Percentiles rank a stretch among this genome's conserved stretches.
phyloP scores from a whole-genome alignment of 2,329 filamentous ascomycete species.

The Elsinoe arachidis region DNA sequence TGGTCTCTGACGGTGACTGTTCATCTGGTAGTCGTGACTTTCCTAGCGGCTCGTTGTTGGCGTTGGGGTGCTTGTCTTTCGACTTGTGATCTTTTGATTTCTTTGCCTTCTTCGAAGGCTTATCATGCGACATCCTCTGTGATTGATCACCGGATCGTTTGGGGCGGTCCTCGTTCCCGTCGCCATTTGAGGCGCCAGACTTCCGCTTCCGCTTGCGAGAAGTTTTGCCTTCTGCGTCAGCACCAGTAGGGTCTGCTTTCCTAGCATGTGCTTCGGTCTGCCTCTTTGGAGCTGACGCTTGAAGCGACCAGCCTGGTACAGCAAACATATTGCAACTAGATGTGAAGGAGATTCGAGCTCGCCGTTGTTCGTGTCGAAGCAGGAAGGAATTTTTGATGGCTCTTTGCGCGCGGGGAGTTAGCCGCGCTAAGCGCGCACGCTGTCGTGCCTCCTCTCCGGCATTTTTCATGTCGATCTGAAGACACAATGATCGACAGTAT shows the following conservation, averaged over 20 bases:
- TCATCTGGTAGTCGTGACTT: conserved; percentile 17
- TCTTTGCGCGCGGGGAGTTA: no score
- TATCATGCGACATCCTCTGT: conserved; percentile 24
- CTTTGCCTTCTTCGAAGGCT: conserved; percentile 23
- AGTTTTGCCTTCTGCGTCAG: conserved; percentile 32
- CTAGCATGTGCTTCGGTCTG: conserved; percentile 46
- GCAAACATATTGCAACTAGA: conserved; percentile 62
- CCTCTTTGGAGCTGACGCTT: conserved; percentile 60
- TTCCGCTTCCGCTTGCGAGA: conserved; percentile 46
- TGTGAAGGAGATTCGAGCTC: not conserved
- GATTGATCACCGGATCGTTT: conserved; percentile 30
- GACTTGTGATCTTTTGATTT: conserved; percentile 17
- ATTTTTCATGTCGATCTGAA: no score
- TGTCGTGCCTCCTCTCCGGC: no score
- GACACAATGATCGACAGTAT: no score
- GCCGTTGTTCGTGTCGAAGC: not conserved
- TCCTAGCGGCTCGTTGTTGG: conserved; percentile 13
- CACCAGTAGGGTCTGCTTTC: conserved; percentile 24
- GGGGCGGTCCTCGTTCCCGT: conserved; percentile 18
- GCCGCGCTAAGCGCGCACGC: no score
- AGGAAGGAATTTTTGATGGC: not conserved
- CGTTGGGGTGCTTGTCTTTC: conserved; percentile 2
- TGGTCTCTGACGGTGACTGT: conserved; percentile 17
- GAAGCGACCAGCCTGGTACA: conserved; percentile 84
- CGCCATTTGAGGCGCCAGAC: conserved; percentile 29